Evolutionary conservation across 1,284 basidiomycete species (phyloP).

Genomic region (Boletus sp.): DNA sequence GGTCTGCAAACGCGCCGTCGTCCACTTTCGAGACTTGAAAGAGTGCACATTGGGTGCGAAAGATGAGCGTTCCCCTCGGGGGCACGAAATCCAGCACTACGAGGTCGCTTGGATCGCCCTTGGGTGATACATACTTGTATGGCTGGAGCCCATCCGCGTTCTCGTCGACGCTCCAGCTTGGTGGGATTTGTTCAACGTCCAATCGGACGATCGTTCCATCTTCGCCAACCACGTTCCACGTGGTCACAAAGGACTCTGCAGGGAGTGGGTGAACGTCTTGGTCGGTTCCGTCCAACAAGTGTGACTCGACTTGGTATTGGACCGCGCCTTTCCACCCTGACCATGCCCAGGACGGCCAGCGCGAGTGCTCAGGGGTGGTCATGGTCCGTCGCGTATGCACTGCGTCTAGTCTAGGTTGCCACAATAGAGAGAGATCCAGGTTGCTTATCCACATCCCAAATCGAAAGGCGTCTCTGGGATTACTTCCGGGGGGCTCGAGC

Average conservation of each 20-base stretch:
- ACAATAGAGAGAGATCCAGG: neutral
- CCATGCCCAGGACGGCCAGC: conserved; percentile 26
- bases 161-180: conserved; percentile 6
- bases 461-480: conserved; percentile 6
- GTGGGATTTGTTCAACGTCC: conserved; percentile 9
- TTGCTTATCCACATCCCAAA: conserved; percentile 16
- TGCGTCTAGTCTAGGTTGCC: conserved; percentile 8
- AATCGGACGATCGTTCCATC: conserved; percentile 7
- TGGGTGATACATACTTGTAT: conserved; percentile 1
- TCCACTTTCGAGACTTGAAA: conserved; percentile 9
- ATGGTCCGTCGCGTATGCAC: conserved; percentile 6
- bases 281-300: conserved; percentile 1
- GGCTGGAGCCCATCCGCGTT: neutral
- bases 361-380: neutral
- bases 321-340: conserved; percentile 24
- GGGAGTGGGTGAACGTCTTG: conserved; percentile 3
- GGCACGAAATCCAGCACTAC: neutral
- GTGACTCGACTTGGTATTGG: conserved; percentile 4
- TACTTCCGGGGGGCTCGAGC: conserved; percentile 2
- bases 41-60: conserved; percentile 16
- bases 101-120: neutral
- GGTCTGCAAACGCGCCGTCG: neutral
- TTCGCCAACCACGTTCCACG: conserved; percentile 9
- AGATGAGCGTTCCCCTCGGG: conserved; percentile 20
- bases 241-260: conserved; percentile 10